phyloP scores from a whole-genome alignment of 2,329 filamentous ascomycete species.

The Fusarium sambucinum region DNA sequence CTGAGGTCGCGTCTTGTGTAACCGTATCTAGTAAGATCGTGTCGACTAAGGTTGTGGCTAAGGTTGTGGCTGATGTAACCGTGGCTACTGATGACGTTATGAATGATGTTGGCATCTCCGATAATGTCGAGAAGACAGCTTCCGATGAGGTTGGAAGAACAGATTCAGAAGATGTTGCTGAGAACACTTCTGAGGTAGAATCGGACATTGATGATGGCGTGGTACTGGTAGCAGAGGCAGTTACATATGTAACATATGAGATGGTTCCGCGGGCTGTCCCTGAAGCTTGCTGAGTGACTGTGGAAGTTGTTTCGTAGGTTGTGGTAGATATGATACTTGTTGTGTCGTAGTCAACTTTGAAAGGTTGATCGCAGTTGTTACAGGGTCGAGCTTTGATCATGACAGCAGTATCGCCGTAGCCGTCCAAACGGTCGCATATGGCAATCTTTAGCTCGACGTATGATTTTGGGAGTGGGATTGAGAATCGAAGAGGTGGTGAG shows the following conservation, averaged over 20 bases:
- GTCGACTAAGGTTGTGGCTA: too few relatives aligned
- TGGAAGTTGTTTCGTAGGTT: neutral
- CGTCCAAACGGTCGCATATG: neutral
- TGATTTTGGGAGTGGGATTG: neutral
- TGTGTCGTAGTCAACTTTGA: neutral
- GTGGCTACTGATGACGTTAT: rapidly evolving
- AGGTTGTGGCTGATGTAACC: too few relatives aligned
- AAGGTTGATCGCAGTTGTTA: neutral
- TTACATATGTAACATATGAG: neutral
- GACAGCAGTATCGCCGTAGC: neutral
- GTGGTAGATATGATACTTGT: neutral
- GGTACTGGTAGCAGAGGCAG: neutral
- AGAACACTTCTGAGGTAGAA: neutral
- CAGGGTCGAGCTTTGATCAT: neutral
- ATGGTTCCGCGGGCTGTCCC: neutral
- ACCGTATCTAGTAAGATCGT: too few relatives aligned
- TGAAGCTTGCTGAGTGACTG: neutral
- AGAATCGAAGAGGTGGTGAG: neutral
- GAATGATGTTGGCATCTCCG: neutral
- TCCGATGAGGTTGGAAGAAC: neutral
- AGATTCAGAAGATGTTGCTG: neutral
- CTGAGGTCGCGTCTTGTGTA: neutral
- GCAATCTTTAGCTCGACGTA: neutral
- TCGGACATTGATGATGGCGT: neutral
- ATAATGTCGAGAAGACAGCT: neutral